Evolutionary conservation across 164 flowering plant species (phyloP).

Genomic region (Kalanchoe fedtschenkoi): DNA sequence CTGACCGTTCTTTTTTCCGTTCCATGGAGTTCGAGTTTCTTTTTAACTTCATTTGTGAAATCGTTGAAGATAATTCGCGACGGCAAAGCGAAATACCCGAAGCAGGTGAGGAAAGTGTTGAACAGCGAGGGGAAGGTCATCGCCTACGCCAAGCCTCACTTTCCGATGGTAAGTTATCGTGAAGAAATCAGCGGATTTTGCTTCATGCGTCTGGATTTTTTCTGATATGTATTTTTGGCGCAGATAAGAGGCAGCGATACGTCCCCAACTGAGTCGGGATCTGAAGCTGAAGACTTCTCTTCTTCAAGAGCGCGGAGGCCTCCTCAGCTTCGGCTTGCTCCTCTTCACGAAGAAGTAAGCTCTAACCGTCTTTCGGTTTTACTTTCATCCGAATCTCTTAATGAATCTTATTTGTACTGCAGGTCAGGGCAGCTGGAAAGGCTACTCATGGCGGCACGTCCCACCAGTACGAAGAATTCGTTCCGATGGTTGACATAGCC

Average conservation of each 20-base stretch:
- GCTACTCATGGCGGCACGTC: slow-evolving; percentile 27
- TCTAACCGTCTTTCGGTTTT: not conserved
- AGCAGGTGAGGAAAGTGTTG: slow-evolving; percentile 66
- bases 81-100: slow-evolving; percentile 60
- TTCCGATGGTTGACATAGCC: slow-evolving; percentile 89
- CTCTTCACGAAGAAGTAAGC: slow-evolving; percentile 83
- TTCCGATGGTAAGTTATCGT: slow-evolving; percentile 33
- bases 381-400: not conserved
- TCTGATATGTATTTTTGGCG: slow-evolving; percentile 3
- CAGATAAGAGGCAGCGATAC: slow-evolving; percentile 85
- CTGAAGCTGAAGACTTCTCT: slow-evolving; percentile 83
- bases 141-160: slow-evolving; percentile 71
- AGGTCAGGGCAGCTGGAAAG: slow-evolving; percentile 59
- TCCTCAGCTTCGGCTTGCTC: slow-evolving; percentile 61
- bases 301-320: slow-evolving; percentile 62
- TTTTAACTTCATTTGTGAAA: not conserved
- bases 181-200: not conserved
- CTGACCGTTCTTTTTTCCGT: not conserved
- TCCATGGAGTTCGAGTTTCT: not conserved
- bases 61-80: slow-evolving; percentile 30
- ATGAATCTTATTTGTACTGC: slow-evolving; percentile 5
- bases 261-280: slow-evolving; percentile 95
- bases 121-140: slow-evolving; percentile 71
- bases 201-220: not conserved
- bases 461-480: slow-evolving; percentile 65